Evolutionary conservation across 176 grass and related monocot genomes (phyloP).

Genomic region (Carex parvula): DNA sequence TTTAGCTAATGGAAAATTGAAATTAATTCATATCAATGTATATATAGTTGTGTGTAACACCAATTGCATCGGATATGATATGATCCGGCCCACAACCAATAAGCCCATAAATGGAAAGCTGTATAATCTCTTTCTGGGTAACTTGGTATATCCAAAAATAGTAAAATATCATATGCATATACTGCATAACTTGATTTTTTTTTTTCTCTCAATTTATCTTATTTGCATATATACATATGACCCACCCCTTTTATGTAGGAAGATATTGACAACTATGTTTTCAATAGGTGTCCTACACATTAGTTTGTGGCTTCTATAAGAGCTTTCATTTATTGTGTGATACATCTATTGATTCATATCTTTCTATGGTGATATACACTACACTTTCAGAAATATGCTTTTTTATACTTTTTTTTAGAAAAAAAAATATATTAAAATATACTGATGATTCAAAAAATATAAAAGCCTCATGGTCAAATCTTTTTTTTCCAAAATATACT

Average conservation of each 20-base stretch:
- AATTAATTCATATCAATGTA: background rate
- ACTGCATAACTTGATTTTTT: background rate
- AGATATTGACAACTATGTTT: slow-evolving; percentile 8
- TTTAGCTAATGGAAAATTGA: background rate
- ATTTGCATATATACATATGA: too few relatives aligned
- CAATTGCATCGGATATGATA: background rate
- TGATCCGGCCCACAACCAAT: background rate
- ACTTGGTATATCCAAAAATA: background rate
- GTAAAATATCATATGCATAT: background rate
- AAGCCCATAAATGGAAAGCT: background rate
- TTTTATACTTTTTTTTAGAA: too few relatives aligned
- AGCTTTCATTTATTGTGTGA: background rate
- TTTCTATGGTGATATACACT: background rate
- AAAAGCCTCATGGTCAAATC: too few relatives aligned
- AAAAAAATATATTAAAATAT: too few relatives aligned
- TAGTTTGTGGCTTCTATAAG: slow-evolving; percentile 1
- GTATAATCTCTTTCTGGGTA: background rate
- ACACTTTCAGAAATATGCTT: too few relatives aligned
- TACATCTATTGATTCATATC: background rate
- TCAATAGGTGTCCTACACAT: background rate
- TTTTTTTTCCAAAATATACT: too few relatives aligned
- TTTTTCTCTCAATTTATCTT: background rate
- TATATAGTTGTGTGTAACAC: too few relatives aligned
- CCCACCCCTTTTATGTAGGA: background rate
- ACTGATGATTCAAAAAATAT: too few relatives aligned